These are phyloP conservation scores for Cyberlindnera xylosilytica DNA, from an alignment of 805 yeast species.

Conservation along the genomic window DNA sequence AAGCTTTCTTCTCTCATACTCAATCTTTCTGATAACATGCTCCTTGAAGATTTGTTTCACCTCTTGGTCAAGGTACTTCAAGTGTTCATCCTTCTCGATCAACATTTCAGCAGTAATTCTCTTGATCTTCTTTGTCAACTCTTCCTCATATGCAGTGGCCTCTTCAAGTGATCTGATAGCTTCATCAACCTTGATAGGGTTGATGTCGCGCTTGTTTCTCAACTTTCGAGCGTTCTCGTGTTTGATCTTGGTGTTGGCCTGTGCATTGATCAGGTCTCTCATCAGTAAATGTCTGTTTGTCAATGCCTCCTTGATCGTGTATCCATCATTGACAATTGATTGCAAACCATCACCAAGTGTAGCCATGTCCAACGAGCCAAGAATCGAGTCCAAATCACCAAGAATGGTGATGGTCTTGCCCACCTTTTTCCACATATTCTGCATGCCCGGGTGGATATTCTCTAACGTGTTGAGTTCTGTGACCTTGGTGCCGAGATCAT, in stretches of 20 bases:
- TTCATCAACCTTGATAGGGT: slow-evolving; percentile 87
- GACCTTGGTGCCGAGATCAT: slow-evolving; percentile 43
- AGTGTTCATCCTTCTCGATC: slow-evolving; percentile 61
- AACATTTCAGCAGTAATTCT: slow-evolving; percentile 85
- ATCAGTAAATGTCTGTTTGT: slow-evolving; percentile 90
- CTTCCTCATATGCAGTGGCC: slow-evolving; percentile 74
- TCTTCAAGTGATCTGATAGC: slow-evolving; percentile 76
- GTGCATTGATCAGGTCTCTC: slow-evolving; percentile 84
- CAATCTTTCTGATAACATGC: slow-evolving; percentile 69
- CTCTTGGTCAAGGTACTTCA: slow-evolving; percentile 54
- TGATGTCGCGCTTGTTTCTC: slow-evolving; percentile 69
- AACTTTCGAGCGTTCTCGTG: slow-evolving; percentile 71
- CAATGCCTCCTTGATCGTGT: slow-evolving; percentile 84
- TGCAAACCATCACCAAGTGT: slow-evolving; percentile 73
- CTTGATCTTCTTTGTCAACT: slow-evolving; percentile 70
- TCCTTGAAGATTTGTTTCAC: slow-evolving; percentile 52
- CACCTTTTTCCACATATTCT: slow-evolving; percentile 72
- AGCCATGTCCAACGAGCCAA: slow-evolving; percentile 69
- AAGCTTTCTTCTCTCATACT: slow-evolving; percentile 79
- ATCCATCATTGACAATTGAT: slow-evolving; percentile 68
- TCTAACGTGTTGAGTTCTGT: slow-evolving; percentile 44
- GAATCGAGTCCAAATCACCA: slow-evolving; percentile 74
- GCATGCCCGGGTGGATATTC: slow-evolving; percentile 64
- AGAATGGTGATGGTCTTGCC: slow-evolving; percentile 64
- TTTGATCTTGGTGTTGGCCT: slow-evolving; percentile 63